Base-by-base conservation (phyloP, 2,329 filamentous ascomycete genomes). In the Torrubiella hemipterigena region DNA sequence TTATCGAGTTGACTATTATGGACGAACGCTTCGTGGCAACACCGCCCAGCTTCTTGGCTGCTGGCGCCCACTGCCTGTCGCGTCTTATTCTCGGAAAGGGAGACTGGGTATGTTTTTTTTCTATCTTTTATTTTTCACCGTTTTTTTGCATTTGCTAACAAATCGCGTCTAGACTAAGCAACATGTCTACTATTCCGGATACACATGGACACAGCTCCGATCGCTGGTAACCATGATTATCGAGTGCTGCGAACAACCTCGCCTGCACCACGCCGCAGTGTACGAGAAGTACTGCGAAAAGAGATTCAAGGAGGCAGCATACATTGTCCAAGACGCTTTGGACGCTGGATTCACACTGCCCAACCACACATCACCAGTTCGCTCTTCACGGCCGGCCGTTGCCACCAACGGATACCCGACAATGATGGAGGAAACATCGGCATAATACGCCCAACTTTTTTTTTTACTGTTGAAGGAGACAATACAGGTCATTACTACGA, bases 1-100 rank as follows among this genome's bases (percentile, higher is more conserved):
- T 98, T 58, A 68, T 98, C 17, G 91, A 98, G 55, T 73, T 96
- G 33, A 93, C 86, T 22, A 78, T 96, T 53, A 95, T 96, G 86
- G 91, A 98, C 51, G 87, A 96, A 64, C 81, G 89, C 14, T 96
- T 98, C 49, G 85, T 98, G 21, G 84, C 82, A 17, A 85, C 81
- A 45, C 81, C 84, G 19, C 83, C 89, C 3, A 95, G 87, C 66
- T 96, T 84, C 52, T 63, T 89, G 31, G 83, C 91, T 33, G 91
- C 91, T 13, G 89, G 83, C 17, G 83, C 91, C 16, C 91, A 98
- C 55, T 96, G 87, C 52, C 65, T 98, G 30, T 83, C 91, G 24
- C 80, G 89, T 36, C 57, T 89, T 48, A 83, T 98, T 67, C 63
- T 98, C 36, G 76, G 77, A 52, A 95, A 94, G 65, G 91, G 91